Conservation (phyloP, 495 filamentous ascomycete species). For the Penicillium chermesinum region DNA sequence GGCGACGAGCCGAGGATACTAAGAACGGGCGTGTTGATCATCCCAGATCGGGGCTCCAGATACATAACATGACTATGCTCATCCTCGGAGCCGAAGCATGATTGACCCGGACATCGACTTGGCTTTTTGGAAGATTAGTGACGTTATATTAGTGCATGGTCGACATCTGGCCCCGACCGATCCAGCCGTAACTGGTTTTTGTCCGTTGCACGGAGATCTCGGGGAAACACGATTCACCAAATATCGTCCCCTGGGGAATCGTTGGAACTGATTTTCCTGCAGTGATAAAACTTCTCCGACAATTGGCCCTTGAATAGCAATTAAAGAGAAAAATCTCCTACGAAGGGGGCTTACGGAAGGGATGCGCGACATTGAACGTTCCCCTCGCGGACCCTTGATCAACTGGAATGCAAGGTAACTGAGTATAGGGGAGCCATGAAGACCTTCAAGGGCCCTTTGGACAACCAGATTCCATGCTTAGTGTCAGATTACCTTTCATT, state of each 20-base stretch:
- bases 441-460: not conserved
- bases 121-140: not conserved
- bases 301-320: constrained; percentile 4
- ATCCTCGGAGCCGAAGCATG: not conserved
- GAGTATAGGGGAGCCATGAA: constrained; percentile 11
- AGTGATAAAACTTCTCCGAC: not conserved
- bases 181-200: too few relatives aligned
- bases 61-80: not conserved
- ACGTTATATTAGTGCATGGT: not conserved
- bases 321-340: constrained; percentile 22
- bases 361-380: constrained; percentile 28
- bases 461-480: not conserved
- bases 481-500: constrained; percentile 14
- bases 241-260: too few relatives aligned
- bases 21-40: not conserved
- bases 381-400: constrained; percentile 29
- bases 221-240: too few relatives aligned
- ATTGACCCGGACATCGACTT: too few relatives aligned
- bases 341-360: constrained; percentile 19
- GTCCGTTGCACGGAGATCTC: too few relatives aligned
- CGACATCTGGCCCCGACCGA: too few relatives aligned
- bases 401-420: constrained; percentile 23
- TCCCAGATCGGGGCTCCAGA: not conserved
- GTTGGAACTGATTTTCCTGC: not conserved
- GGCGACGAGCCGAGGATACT: not conserved